These are phyloP conservation scores for Aureobasidium subglaciale DNA, from an alignment of 2,329 filamentous ascomycete species.

Conservation along the genomic window DNA sequence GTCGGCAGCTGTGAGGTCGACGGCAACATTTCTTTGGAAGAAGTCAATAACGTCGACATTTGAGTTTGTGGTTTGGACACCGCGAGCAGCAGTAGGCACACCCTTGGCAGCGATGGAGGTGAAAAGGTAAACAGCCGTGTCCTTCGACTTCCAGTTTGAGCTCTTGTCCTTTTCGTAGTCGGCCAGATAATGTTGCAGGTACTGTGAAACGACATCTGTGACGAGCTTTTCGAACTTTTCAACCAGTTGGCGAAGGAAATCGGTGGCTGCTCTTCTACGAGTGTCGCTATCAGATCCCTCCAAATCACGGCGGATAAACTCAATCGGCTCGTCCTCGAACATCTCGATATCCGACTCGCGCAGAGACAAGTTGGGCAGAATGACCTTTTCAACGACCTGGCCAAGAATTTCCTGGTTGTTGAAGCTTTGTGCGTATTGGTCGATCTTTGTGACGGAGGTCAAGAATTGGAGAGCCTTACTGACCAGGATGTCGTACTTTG, in stretches of 20 bases:
- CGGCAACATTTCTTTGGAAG: slow-evolving; percentile 85
- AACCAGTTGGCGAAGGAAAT: slow-evolving; percentile 84
- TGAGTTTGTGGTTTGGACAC: slow-evolving; percentile 79
- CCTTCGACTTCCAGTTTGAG: slow-evolving; percentile 90
- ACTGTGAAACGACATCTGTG: slow-evolving; percentile 77
- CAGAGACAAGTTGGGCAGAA: slow-evolving; percentile 84
- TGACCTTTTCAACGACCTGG: slow-evolving; percentile 91
- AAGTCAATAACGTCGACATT: slow-evolving; percentile 80
- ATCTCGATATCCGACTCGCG: slow-evolving; percentile 91
- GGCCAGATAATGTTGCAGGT: slow-evolving; percentile 76
- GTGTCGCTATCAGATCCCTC: slow-evolving; percentile 97
- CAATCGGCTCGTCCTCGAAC: slow-evolving; percentile 97
- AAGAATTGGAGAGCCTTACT: slow-evolving; percentile 93
- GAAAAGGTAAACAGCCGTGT: slow-evolving; percentile 96
- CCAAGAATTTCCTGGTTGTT: slow-evolving; percentile 71
- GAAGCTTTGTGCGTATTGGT: slow-evolving; percentile 75
- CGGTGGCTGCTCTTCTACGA: slow-evolving; percentile 81
- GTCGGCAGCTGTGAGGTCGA: slow-evolving; percentile 68
- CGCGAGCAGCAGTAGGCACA: slow-evolving; percentile 74
- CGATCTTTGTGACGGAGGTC: slow-evolving; percentile 75
- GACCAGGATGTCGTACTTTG: slow-evolving; percentile 88
- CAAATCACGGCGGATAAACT: slow-evolving; percentile 90
- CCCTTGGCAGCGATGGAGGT: slow-evolving; percentile 91
- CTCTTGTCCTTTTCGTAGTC: slow-evolving; percentile 61
- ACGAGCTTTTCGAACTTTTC: slow-evolving; percentile 82